These are phyloP conservation scores for Yarrowia phangngaensis DNA, from an alignment of 805 yeast genomes.

Conservation along the genomic window DNA sequence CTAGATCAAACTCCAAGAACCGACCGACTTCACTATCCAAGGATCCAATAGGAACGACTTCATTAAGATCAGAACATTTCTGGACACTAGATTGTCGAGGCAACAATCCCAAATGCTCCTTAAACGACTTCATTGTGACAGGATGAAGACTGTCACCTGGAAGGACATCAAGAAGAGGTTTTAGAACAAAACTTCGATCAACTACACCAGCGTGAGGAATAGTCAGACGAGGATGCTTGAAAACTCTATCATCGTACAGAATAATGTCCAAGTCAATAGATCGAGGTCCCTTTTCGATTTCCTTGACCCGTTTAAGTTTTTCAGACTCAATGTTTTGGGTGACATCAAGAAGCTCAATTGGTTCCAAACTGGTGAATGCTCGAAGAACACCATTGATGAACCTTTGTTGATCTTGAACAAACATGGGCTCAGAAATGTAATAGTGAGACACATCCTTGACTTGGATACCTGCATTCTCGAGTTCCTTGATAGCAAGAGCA, in stretches of 20 bases:
- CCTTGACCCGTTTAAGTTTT: conserved; percentile 64
- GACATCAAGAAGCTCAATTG: conserved; percentile 56
- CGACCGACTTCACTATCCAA: conserved; percentile 27
- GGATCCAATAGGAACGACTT: conserved; percentile 30
- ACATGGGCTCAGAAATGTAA: conserved; percentile 92
- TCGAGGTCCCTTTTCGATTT: conserved; percentile 88
- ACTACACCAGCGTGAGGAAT: conserved; percentile 87
- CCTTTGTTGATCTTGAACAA: conserved; percentile 68
- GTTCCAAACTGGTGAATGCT: conserved; percentile 57
- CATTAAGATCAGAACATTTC: conserved; percentile 32
- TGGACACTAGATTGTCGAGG: conserved; percentile 40
- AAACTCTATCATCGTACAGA: conserved; percentile 56
- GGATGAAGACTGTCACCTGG: conserved; percentile 71
- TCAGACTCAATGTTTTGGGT: conserved; percentile 78
- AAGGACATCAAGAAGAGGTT: conserved; percentile 79
- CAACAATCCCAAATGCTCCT: conserved; percentile 59
- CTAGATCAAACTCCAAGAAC: conserved; percentile 46
- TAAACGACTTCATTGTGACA: conserved; percentile 76
- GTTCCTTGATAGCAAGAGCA: conserved; percentile 48
- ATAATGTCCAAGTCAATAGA: conserved; percentile 85
- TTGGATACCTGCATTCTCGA: conserved; percentile 45
- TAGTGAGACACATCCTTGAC: conserved; percentile 67
- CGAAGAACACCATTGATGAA: conserved; percentile 82
- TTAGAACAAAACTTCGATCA: conserved; percentile 84
- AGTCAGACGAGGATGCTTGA: conserved; percentile 56